These are phyloP conservation scores for Phyllosticta citribraziliensis DNA, from an alignment of 2,329 filamentous ascomycete species.

Conservation along the genomic window DNA sequence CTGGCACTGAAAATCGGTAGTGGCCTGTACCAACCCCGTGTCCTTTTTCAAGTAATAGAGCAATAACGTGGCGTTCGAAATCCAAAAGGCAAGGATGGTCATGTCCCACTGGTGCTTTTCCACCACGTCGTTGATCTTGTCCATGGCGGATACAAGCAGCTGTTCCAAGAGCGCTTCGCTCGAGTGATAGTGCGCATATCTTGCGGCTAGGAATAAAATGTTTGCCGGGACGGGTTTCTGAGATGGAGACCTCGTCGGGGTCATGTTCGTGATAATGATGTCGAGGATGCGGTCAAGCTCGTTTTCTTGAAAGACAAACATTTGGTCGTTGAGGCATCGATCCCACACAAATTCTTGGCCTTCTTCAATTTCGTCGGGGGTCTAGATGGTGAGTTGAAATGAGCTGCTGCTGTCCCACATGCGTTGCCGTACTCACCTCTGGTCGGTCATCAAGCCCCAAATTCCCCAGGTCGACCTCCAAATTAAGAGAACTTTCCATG, in stretches of 20 bases:
- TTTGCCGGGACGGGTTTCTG: slow-evolving; percentile 97
- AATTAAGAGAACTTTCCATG: slow-evolving; percentile 95
- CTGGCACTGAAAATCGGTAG: slow-evolving; percentile 82
- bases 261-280: slow-evolving; percentile 97
- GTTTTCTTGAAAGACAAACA: slow-evolving; percentile 98
- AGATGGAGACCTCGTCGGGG: slow-evolving; percentile 85
- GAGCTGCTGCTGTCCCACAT: not conserved
- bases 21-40: slow-evolving; percentile 66
- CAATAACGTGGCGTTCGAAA: slow-evolving; percentile 91
- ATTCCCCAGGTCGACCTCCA: slow-evolving; percentile 93
- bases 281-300: slow-evolving; percentile 87
- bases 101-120: slow-evolving; percentile 97
- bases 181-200: slow-evolving; percentile 95
- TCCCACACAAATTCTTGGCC: slow-evolving; percentile 94
- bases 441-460: slow-evolving; percentile 92
- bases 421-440: slow-evolving; percentile 50
- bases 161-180: slow-evolving; percentile 73
- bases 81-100: slow-evolving; percentile 98
- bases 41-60: slow-evolving; percentile 97
- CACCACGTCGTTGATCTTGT: slow-evolving; percentile 95
- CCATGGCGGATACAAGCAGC: slow-evolving; percentile 76
- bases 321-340: slow-evolving; percentile 89
- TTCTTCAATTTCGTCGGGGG: slow-evolving; percentile 68
- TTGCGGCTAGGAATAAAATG: slow-evolving; percentile 87
- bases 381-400: not conserved